These are phyloP conservation scores for Fusarium graminum DNA, from an alignment of 2,329 filamentous ascomycete species.

Conservation along the genomic window DNA sequence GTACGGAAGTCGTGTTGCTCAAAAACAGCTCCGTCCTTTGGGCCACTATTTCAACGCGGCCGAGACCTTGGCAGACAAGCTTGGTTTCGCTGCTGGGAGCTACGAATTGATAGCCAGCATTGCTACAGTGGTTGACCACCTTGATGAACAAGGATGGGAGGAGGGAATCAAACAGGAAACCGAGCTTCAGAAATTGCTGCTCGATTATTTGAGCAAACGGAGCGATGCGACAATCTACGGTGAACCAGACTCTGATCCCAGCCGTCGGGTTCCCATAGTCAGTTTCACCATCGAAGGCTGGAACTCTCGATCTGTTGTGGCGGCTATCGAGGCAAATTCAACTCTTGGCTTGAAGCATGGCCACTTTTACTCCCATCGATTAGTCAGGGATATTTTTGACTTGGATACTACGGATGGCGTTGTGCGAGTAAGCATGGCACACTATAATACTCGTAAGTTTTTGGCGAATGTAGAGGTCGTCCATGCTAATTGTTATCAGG, in stretches of 20 bases:
- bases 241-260: slow-evolving; percentile 61
- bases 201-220: slow-evolving; percentile 69
- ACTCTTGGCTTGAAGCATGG: slow-evolving; percentile 75
- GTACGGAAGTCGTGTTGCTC: slow-evolving; percentile 71
- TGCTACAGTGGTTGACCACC: slow-evolving; percentile 71
- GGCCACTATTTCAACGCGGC: slow-evolving; percentile 77
- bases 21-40: slow-evolving; percentile 66
- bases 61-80: slow-evolving; percentile 72
- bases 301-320: slow-evolving; percentile 69
- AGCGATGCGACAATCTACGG: slow-evolving; percentile 71
- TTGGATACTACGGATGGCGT: slow-evolving; percentile 70
- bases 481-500: not conserved
- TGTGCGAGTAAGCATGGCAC: slow-evolving; percentile 77
- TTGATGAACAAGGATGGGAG: slow-evolving; percentile 64
- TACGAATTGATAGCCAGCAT: slow-evolving; percentile 78
- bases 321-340: slow-evolving; percentile 69
- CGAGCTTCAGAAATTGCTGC: slow-evolving; percentile 67
- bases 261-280: slow-evolving; percentile 72
- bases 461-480: rapidly evolving
- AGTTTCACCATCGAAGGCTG: slow-evolving; percentile 72
- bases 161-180: slow-evolving; percentile 70
- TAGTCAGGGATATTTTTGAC: slow-evolving; percentile 70
- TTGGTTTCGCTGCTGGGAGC: slow-evolving; percentile 75
- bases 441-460: slow-evolving; percentile 76
- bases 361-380: slow-evolving; percentile 75